These are phyloP conservation scores for Scedosporium boydii DNA, from an alignment of 2,329 filamentous ascomycete genomes.

Conservation along the genomic window DNA sequence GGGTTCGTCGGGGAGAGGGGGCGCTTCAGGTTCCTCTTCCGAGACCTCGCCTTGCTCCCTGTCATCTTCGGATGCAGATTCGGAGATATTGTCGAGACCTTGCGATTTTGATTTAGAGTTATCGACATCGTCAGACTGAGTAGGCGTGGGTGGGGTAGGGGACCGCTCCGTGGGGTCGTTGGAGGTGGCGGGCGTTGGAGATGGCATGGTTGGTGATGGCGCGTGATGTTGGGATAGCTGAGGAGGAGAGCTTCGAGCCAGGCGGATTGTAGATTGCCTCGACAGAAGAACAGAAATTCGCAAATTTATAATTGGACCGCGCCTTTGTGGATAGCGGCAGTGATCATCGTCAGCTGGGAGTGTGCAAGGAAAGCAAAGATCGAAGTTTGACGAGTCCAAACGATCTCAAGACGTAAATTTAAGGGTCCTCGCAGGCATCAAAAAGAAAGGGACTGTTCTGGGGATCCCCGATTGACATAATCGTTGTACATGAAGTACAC, in stretches of 20 bases:
- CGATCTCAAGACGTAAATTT: background rate
- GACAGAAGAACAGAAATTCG: background rate
- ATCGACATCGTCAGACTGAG: background rate
- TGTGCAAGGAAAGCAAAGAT: background rate
- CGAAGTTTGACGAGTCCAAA: background rate
- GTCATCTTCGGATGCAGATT: background rate
- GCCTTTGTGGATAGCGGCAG: background rate
- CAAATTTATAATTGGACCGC: background rate
- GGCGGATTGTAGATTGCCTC: background rate
- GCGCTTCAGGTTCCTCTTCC: background rate
- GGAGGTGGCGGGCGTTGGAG: background rate
- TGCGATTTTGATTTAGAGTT: background rate
- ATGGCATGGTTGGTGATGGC: background rate
- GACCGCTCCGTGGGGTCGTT: background rate
- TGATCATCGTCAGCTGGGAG: background rate
- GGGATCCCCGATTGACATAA: background rate
- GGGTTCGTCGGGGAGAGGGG: conserved; percentile 7
- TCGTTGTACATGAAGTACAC: background rate
- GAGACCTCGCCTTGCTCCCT: conserved; percentile 5
- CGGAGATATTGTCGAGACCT: background rate
- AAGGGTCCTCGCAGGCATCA: background rate
- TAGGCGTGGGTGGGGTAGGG: background rate
- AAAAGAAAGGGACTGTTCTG: no score
- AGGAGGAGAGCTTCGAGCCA: background rate
- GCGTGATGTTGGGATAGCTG: background rate